A percentile compares a stretch with the other conserved stretches of the same genome.
phyloP scores from a whole-genome alignment of 805 yeast species.

The Teunomyces tritomae region DNA sequence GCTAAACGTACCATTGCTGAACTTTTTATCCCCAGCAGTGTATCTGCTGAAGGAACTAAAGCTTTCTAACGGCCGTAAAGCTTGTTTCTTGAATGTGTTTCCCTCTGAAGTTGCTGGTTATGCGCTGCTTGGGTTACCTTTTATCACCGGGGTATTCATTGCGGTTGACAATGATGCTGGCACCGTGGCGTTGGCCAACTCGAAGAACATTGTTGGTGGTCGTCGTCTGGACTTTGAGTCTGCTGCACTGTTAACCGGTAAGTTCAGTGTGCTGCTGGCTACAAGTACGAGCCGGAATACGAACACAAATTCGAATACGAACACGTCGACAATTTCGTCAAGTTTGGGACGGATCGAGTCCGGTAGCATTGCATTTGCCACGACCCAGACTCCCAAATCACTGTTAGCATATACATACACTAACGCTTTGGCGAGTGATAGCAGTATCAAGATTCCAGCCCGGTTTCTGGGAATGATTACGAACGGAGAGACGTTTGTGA shows the following conservation, averaged over 20 bases:
- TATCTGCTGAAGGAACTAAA: conserved; percentile 35
- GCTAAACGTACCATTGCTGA: conserved; percentile 48
- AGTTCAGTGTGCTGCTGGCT: background rate
- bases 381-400: conserved; percentile 20
- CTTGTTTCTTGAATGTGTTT: conserved; percentile 53
- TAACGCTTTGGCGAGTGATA: conserved; percentile 17
- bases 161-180: conserved; percentile 64
- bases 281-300: too few species aligned
- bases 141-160: conserved; percentile 50
- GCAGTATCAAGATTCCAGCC: conserved; percentile 20
- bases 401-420: conserved; percentile 13
- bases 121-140: conserved; percentile 57
- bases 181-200: conserved; percentile 55
- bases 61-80: conserved; percentile 53
- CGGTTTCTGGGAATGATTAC: conserved; percentile 25
- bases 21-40: conserved; percentile 42
- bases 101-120: conserved; percentile 51
- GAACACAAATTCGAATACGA: background rate
- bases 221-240: background rate
- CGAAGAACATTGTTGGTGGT: conserved; percentile 22
- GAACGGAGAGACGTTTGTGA: conserved; percentile 27
- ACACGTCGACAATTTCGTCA: background rate
- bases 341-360: conserved; percentile 30
- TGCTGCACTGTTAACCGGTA: conserved; percentile 2
- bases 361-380: conserved; percentile 53